Evolutionary conservation across 768 basidiomycete genomes (phyloP), one percentile per base, ranked within the genome.

Genomic region (Rhodocollybia butyracea): DNA sequence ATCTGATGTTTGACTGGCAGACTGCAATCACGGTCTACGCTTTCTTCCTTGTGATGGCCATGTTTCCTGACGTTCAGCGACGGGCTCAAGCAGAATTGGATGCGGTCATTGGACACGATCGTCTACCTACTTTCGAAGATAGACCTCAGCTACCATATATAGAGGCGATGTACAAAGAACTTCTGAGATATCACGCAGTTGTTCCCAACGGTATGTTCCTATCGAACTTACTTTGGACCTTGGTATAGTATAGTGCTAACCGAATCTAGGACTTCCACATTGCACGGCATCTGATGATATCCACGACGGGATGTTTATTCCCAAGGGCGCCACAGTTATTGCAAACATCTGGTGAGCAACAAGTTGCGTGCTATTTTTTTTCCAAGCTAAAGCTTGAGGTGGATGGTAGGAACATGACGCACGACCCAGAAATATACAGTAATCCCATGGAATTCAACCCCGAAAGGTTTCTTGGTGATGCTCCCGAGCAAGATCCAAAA

Each of bases 221-320:
- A 17, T 38, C 13, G 19, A 7, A 6, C 19, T 32, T 17, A 19
- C n/a, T 39, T 36, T 10, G 1, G 11, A 19, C 15, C 17, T 21
- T 29, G 30, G 4, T n/a, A 3, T 22, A 13, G 10, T 17, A 29
- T 15, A 17, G 17, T n/a, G 13, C 11, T 5, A 24, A 13, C 47
- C 17, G 0, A 10, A 22, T 26, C 15, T 21, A 59, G 59, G 59
- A 30, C 46, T 59, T 46, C 57, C 58, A 2, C 59, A 59, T 29
- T 59, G 56, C 39, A 54, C 56, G 1, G 31, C 65, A 34, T 54
- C 61, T 2, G 69, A 75, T 42, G 73, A 75, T 47, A 60, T 71
- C 3, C 74, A 70, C 51, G 65, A 65, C 22, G 74, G 72, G 7
- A 70, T 70, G 61, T 68, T 68, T 30, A 75, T 74, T 39, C 73